Conservation (phyloP, 257 asterid genomes). For the Primulina eburnea region DNA sequence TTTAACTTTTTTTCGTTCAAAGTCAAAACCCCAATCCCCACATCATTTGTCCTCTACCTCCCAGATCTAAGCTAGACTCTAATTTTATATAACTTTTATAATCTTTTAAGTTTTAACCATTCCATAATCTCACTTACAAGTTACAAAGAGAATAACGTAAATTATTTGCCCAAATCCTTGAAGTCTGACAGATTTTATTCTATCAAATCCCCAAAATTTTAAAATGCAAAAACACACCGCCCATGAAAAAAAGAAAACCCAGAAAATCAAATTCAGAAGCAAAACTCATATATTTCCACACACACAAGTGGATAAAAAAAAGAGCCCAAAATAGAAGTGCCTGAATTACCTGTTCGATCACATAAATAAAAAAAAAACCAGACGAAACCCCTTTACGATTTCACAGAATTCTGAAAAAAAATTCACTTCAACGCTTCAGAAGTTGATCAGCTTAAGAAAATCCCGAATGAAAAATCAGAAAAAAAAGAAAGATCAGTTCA, state of each 20-base stretch:
- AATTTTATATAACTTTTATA: constrained; percentile 4
- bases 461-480: background rate
- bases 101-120: constrained; percentile 4
- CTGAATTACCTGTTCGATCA: constrained; percentile 28
- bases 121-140: constrained; percentile 6
- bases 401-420: constrained; percentile 28
- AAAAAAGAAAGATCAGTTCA: constrained; percentile 6
- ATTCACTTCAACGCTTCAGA: constrained; percentile 26
- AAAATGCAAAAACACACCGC: background rate
- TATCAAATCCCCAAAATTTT: constrained; percentile 8
- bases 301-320: background rate
- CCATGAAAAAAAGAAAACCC: background rate
- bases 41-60: constrained; percentile 41
- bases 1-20: constrained; percentile 25
- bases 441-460: constrained; percentile 7
- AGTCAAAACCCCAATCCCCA: constrained; percentile 57
- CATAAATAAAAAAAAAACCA: constrained; percentile 9
- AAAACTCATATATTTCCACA: background rate
- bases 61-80: constrained; percentile 41
- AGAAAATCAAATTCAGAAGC: background rate
- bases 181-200: background rate
- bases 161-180: background rate
- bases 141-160: constrained; percentile 13
- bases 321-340: constrained; percentile 20
- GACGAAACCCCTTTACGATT: constrained; percentile 3